Base-by-base conservation (phyloP, 2,329 filamentous ascomycete species). In the Fusarium sp. region DNA sequence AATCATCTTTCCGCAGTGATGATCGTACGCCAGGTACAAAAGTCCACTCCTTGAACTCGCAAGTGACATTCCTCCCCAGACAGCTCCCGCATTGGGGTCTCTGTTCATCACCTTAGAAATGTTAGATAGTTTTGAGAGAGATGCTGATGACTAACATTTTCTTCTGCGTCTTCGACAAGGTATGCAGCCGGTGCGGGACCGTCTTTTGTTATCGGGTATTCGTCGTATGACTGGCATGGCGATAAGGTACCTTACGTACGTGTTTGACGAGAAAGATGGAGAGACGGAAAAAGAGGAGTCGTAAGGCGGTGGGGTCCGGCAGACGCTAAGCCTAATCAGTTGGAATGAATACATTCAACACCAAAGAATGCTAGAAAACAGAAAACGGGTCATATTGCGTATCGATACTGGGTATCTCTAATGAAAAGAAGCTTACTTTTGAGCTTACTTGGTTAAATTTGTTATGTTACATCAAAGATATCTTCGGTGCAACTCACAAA, bases 21-120 rank as follows among this genome's bases (percentile, higher is more conserved):
- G 63, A 66, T 12, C 50, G 47, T 1, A 68, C 24, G 4, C 59
- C 64, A 1, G 65, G 33, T 7, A 68, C 64, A 47, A 68, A 68
- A 37, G 64, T 68, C 58, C 64, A 68, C 43, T 68, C 64, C 21
- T 68, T 68, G 52, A 68, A 68, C 23, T 68, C 65, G 46, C 65
- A 68, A 6, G 58, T 41, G 23, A 68, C 65, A 37, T 58, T 58
- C 20, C 65, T 68, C 7, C 44, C 64, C 26, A 68, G 50, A 24
- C 65, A 68, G 24, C 47, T 68, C 12, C 64, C 58, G 6, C 65
- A 68, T 20, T 64, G 66, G 35, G 65, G 65, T 23, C 65, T 65
- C 37, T 58, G 66, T 41, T 68, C 65, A 26, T 68, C 65, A 16
- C 65, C 65, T 68, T 21, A 16, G 10, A 20, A 31, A 15, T 29